phyloP scores from a whole-genome alignment of 2,329 filamentous ascomycete species.

The Sporothrix pseudoabietina region DNA sequence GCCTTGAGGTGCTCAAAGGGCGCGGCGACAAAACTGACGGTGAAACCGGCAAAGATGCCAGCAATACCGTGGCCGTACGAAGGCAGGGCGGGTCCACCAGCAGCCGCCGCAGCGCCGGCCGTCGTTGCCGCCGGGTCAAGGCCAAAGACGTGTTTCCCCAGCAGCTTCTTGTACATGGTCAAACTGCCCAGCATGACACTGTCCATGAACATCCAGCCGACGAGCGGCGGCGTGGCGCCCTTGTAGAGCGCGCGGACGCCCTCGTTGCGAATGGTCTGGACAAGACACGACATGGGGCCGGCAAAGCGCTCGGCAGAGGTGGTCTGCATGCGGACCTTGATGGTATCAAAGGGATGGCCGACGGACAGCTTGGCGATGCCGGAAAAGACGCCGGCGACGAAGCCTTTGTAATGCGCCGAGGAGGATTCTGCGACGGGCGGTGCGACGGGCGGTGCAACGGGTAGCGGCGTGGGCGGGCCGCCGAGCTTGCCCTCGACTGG shows the following conservation, averaged over 20 bases:
- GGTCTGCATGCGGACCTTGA: conserved; percentile 95
- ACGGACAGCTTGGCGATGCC: conserved; percentile 85
- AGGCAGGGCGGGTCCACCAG: conserved; percentile 60
- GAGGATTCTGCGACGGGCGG: conserved; percentile 34
- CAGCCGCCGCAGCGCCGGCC: conserved; percentile 37
- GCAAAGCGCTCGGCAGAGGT: conserved; percentile 74
- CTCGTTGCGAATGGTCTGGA: conserved; percentile 83
- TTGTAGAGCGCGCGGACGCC: conserved; percentile 88
- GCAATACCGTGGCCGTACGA: conserved; percentile 82
- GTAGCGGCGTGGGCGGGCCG: not conserved
- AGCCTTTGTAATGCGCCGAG: conserved; percentile 81
- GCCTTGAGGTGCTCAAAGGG: conserved; percentile 96
- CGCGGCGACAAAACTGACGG: conserved; percentile 89
- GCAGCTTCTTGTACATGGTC: conserved; percentile 81
- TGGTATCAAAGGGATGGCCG: conserved; percentile 84
- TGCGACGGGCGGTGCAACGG: not conserved
- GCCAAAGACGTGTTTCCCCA: conserved; percentile 75
- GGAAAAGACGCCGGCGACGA: conserved; percentile 93
- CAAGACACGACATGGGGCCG: conserved; percentile 81
- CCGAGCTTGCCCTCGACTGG: conserved; percentile 10
- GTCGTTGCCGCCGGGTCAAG: conserved; percentile 45
- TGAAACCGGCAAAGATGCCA: conserved; percentile 82
- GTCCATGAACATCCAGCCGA: conserved; percentile 99
- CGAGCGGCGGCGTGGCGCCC: conserved; percentile 84
- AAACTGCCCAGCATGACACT: conserved; percentile 85